Conservation (phyloP, 208 protist species). For the Acanthamoeba sp. region DNA sequence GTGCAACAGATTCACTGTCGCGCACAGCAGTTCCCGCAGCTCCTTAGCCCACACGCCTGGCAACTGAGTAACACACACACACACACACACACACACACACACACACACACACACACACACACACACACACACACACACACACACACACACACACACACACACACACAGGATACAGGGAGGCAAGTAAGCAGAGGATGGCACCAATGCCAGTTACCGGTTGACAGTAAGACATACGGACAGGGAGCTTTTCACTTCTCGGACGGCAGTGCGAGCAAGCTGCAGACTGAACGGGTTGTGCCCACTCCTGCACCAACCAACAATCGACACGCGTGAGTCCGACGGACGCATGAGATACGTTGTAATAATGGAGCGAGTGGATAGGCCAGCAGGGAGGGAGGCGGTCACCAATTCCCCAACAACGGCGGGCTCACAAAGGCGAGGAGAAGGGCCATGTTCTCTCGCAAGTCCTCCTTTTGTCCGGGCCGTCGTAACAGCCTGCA, state of each 20-base stretch:
- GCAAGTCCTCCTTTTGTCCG: background rate
- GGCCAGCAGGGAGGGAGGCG: background rate
- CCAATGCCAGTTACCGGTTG: too few relatives aligned
- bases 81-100: too few relatives aligned
- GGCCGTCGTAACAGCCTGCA: background rate
- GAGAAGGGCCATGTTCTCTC: background rate
- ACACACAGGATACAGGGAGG: background rate
- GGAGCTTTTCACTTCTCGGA: background rate
- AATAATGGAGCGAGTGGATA: background rate
- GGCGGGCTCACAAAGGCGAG: constrained; percentile 36
- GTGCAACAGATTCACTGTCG: constrained; percentile 1
- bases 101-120: too few relatives aligned
- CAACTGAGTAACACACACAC: too few relatives aligned
- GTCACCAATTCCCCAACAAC: background rate
- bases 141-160: too few relatives aligned
- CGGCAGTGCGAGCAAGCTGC: background rate
- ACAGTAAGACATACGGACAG: background rate
- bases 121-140: too few relatives aligned
- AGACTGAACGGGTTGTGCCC: background rate
- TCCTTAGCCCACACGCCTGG: background rate
- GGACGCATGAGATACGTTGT: too few relatives aligned
- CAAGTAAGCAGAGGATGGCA: background rate
- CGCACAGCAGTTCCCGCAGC: background rate
- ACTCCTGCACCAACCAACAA: background rate
- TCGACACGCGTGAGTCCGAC: background rate